Evolutionary conservation across 1,284 basidiomycete species (phyloP).

Genomic region (Ganoderma sinense): DNA sequence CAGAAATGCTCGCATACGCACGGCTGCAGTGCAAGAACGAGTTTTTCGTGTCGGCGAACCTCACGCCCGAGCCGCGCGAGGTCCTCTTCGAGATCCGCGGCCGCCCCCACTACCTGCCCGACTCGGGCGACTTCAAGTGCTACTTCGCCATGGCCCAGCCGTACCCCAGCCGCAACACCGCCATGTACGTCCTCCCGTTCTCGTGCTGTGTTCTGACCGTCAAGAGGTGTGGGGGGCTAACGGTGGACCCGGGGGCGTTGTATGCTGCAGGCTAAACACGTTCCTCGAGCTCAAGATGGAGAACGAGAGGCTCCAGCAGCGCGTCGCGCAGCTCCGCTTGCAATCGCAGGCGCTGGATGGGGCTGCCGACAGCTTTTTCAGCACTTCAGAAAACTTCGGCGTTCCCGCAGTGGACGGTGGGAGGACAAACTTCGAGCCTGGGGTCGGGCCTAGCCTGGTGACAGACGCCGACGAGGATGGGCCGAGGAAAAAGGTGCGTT

Average conservation of each 20-base stretch:
- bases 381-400: conserved; percentile 23
- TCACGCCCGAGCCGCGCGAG: conserved; percentile 48
- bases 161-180: conserved; percentile 75
- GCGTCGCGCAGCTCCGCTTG: conserved; percentile 52
- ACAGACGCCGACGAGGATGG: conserved; percentile 27
- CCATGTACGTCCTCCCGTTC: conserved; percentile 58
- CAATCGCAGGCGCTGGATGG: conserved; percentile 33
- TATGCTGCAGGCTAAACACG: conserved; percentile 67
- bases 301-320: conserved; percentile 72
- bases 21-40: conserved; percentile 62
- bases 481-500: conserved; percentile 49
- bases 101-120: conserved; percentile 56
- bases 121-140: conserved; percentile 50
- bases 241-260: neutral
- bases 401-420: conserved; percentile 6
- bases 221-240: too few species aligned
- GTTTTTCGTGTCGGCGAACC: conserved; percentile 34
- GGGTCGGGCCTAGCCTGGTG: conserved; percentile 4
- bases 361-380: conserved; percentile 19
- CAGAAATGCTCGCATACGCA: conserved; percentile 65
- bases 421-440: conserved; percentile 18
- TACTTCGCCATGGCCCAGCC: conserved; percentile 81
- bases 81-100: conserved; percentile 80
- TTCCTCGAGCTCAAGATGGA: conserved; percentile 82
- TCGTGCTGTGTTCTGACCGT: neutral